A percentile compares a stretch with the other conserved stretches of the same genome.
These are phyloP conservation scores for Eucalyptus pauciflora DNA, from an alignment of 345 rosid genomes.

Conservation along the genomic window DNA sequence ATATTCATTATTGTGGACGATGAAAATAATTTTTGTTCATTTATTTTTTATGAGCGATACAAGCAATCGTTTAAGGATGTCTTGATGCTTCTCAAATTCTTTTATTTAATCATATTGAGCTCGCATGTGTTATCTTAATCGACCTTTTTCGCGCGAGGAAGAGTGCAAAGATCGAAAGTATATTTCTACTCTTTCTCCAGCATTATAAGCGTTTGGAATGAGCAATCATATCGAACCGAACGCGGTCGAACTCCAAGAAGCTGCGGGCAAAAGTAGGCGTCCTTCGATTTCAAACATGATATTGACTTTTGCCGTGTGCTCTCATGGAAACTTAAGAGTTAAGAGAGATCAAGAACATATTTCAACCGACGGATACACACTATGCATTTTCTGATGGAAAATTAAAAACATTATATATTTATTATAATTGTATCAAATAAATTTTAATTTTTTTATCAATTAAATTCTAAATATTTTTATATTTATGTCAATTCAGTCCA, in stretches of 20 bases:
- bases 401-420: no score
- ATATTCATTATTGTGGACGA: fast-evolving
- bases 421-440: no score
- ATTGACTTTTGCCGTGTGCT: neutral
- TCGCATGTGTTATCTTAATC: neutral
- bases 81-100: neutral
- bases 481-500: fast-evolving
- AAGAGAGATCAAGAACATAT: neutral
- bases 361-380: neutral
- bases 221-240: neutral
- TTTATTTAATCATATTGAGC: neutral
- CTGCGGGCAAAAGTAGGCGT: neutral
- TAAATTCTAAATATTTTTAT: fast-evolving
- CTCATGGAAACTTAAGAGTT: neutral
- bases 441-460: neutral
- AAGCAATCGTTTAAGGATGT: fast-evolving
- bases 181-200: neutral
- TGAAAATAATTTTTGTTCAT: fast-evolving
- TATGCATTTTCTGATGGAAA: neutral
- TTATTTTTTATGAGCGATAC: fast-evolving
- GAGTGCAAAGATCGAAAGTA: neutral
- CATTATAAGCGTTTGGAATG: neutral
- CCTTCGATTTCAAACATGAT: neutral
- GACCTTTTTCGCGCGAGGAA: neutral
- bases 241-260: fast-evolving